These are phyloP conservation scores for Zoysia pacifica DNA, from an alignment of 176 grass and related monocot species.

Conservation along the genomic window DNA sequence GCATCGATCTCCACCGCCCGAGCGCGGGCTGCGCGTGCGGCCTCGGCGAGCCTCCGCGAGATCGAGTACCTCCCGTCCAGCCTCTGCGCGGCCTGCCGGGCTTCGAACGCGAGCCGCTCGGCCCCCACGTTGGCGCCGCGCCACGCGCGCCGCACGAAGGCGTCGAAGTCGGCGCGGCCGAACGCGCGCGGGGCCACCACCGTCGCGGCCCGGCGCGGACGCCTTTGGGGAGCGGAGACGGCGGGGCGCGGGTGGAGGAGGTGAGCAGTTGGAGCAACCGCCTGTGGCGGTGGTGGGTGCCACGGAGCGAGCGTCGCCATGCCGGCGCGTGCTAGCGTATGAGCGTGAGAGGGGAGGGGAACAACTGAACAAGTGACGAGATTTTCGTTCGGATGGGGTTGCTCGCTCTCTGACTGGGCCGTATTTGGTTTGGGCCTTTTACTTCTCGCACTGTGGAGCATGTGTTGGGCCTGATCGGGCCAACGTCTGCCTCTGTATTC, in stretches of 20 bases:
- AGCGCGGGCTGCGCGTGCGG: slow-evolving; percentile 49
- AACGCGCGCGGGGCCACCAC: slow-evolving; percentile 63
- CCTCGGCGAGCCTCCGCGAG: slow-evolving; percentile 58
- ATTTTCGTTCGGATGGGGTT: slow-evolving; percentile 53
- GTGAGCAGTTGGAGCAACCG: not conserved
- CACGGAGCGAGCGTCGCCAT: slow-evolving; percentile 47
- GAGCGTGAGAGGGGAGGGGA: not conserved
- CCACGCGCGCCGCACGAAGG: slow-evolving; percentile 76
- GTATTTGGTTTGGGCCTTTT: not conserved
- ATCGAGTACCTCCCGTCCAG: slow-evolving; percentile 64
- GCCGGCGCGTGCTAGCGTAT: slow-evolving; percentile 26
- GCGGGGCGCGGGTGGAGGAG: slow-evolving; percentile 1
- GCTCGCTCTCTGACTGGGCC: slow-evolving; percentile 25
- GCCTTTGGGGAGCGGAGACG: slow-evolving; percentile 3
- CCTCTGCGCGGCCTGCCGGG: slow-evolving; percentile 54
- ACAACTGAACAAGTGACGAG: not conserved
- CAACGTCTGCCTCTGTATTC: not conserved
- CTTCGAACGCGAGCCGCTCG: slow-evolving; percentile 80
- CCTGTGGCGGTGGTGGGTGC: slow-evolving; percentile 25
- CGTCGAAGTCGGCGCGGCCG: slow-evolving; percentile 61
- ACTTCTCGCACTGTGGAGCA: not conserved
- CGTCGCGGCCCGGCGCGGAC: slow-evolving; percentile 4
- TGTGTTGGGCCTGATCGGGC: not conserved
- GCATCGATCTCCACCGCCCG: slow-evolving; percentile 71
- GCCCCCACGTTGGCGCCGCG: slow-evolving; percentile 74